phyloP scores from a whole-genome alignment of 805 yeast genomes.

The Suhomyces sp. region DNA sequence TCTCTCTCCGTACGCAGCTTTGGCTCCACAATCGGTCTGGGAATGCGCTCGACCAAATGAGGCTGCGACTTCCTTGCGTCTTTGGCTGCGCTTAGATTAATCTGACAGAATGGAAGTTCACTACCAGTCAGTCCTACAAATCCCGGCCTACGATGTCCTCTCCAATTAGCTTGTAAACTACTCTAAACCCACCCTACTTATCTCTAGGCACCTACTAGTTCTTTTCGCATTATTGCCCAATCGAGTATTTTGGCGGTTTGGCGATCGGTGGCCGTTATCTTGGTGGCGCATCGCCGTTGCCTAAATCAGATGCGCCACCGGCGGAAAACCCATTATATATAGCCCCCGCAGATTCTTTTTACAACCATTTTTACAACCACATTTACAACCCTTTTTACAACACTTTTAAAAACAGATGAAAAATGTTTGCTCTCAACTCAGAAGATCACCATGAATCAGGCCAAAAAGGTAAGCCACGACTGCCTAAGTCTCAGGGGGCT shows the following conservation, averaged over 20 bases:
- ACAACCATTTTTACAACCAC: neutral
- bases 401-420: slow-evolving; percentile 9
- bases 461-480: slow-evolving; percentile 16
- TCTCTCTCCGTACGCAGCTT: no score
- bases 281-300: neutral
- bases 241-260: neutral
- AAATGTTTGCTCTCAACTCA: slow-evolving; percentile 10
- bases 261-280: neutral
- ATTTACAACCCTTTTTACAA: neutral
- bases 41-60: neutral
- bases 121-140: no score
- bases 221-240: neutral
- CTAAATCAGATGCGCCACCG: neutral
- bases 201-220: no score
- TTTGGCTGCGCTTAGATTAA: no score
- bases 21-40: neutral
- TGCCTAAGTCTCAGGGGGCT: slow-evolving; percentile 19
- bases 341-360: neutral
- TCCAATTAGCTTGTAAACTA: no score
- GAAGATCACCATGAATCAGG: slow-evolving; percentile 16
- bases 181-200: no score
- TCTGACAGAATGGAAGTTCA: no score
- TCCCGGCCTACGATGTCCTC: no score
- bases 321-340: neutral
- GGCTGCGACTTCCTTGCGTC: no score